Evolutionary conservation across 78 protist species (phyloP).

Genomic region (Mantamonas sphyraenae): DNA sequence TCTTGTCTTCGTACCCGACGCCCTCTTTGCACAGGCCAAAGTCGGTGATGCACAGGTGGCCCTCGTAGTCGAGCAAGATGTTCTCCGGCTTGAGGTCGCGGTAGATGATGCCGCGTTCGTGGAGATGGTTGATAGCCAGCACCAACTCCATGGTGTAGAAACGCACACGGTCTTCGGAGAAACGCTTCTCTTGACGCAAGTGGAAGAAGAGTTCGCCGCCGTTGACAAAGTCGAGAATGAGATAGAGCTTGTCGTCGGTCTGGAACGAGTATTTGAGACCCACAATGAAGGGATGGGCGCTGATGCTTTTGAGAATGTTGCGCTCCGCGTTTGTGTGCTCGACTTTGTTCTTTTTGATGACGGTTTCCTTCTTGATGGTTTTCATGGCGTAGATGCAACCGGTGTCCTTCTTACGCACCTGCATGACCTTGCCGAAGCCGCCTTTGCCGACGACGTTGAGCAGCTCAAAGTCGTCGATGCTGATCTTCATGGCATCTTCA

Average conservation of each 20-base stretch:
- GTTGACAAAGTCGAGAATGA: conserved; percentile 39
- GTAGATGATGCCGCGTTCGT: conserved; percentile 66
- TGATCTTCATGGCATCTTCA: no score
- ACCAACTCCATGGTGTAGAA: conserved; percentile 81
- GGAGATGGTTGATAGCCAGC: conserved; percentile 79
- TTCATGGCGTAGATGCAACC: conserved; percentile 63
- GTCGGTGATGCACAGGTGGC: conserved; percentile 87
- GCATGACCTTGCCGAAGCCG: conserved; percentile 62
- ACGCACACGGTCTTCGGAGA: conserved; percentile 55
- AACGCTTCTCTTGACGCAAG: conserved; percentile 59
- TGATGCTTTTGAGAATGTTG: conserved; percentile 46
- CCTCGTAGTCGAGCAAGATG: conserved; percentile 75
- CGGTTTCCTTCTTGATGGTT: conserved; percentile 43
- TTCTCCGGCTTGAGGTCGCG: no score
- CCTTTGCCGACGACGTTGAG: conserved; percentile 56
- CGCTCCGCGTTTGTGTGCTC: conserved; percentile 60
- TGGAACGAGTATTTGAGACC: conserved; percentile 61
- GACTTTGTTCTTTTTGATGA: conserved; percentile 38
- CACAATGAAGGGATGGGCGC: conserved; percentile 75
- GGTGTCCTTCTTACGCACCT: conserved; percentile 61
- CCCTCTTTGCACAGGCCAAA: conserved; percentile 50
- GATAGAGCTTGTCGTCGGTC: conserved; percentile 24
- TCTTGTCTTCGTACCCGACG: conserved; percentile 19
- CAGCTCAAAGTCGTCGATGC: conserved; percentile 26
- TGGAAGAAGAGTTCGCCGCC: conserved; percentile 85